A percentile compares a stretch with the other conserved stretches of the same genome.
These are phyloP conservation scores for Claviceps monticola DNA, from an alignment of 2,329 filamentous ascomycete genomes.

Conservation along the genomic window DNA sequence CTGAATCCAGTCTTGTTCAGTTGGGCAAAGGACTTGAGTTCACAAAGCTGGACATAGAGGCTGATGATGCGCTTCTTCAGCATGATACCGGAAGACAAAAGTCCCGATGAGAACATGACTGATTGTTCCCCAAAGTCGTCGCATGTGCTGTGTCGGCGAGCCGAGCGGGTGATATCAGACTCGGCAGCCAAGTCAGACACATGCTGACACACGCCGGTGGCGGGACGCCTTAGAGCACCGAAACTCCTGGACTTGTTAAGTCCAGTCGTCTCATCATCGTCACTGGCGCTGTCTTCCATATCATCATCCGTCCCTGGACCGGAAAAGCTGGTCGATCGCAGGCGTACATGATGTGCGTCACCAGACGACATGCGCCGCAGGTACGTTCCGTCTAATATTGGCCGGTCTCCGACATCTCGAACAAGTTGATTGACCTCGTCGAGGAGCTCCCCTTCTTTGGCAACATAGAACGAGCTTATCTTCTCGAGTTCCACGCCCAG, in stretches of 20 bases:
- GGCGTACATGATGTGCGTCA: slow-evolving; percentile 12
- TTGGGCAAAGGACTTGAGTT: slow-evolving; percentile 90
- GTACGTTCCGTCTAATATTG: slow-evolving; percentile 31
- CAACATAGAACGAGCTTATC: slow-evolving; percentile 76
- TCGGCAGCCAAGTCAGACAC: slow-evolving; percentile 48
- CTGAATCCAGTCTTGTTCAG: slow-evolving; percentile 93
- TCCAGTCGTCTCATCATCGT: slow-evolving; percentile 45
- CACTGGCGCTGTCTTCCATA: slow-evolving; percentile 43
- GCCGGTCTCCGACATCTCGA: slow-evolving; percentile 55
- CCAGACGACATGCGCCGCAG: slow-evolving; percentile 18
- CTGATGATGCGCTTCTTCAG: slow-evolving; percentile 83
- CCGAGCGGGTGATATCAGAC: slow-evolving; percentile 41
- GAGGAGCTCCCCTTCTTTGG: slow-evolving; percentile 80
- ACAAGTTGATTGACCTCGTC: slow-evolving; percentile 69
- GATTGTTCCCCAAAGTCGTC: slow-evolving; percentile 71
- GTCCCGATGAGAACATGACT: slow-evolving; percentile 46
- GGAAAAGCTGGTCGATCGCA: slow-evolving; percentile 20
- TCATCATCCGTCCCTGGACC: slow-evolving; percentile 40
- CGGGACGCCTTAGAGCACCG: slow-evolving; percentile 24
- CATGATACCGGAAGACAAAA: slow-evolving; percentile 58
- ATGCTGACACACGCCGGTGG: slow-evolving; percentile 23
- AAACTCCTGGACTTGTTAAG: slow-evolving; percentile 32
- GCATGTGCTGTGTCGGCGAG: slow-evolving; percentile 51
- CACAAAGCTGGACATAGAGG: slow-evolving; percentile 83
- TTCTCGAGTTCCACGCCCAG: slow-evolving; percentile 88